Percentiles rank a stretch among this genome's conserved stretches.
These are phyloP conservation scores for Corylus avellana DNA, from an alignment of 306 rosid genomes.

Conservation along the genomic window DNA sequence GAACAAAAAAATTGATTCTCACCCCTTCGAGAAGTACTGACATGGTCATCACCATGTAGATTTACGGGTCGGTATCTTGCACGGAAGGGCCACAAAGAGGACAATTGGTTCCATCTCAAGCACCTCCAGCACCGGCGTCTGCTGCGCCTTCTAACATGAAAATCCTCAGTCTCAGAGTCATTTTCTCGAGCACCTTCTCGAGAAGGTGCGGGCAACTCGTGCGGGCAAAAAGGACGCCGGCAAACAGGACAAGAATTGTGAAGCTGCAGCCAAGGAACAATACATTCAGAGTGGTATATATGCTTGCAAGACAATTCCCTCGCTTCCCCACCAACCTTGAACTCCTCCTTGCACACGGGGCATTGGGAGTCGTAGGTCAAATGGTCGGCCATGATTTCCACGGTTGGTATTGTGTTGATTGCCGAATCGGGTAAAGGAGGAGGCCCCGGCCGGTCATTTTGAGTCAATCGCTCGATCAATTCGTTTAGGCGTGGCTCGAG, in stretches of 20 bases:
- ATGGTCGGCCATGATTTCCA: conserved; percentile 46
- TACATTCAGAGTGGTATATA: conserved; percentile 75
- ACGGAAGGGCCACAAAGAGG: conserved; percentile 67
- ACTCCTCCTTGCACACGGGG: conserved; percentile 87
- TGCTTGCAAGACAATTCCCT: conserved; percentile 77
- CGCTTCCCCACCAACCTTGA: conserved; percentile 70
- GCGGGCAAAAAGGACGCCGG: conserved; percentile 19
- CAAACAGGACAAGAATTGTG: conserved; percentile 95
- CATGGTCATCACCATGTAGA: conserved; percentile 25
- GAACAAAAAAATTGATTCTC: conserved; percentile 8
- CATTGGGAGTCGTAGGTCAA: conserved; percentile 60
- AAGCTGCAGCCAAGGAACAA: conserved; percentile 88
- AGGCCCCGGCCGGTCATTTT: conserved; percentile 72
- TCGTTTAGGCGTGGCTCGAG: conserved; percentile 55
- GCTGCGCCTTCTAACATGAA: conserved; percentile 30
- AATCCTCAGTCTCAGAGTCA: conserved; percentile 1
- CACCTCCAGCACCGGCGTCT: background rate
- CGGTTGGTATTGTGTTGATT: conserved; percentile 53
- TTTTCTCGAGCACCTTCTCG: background rate
- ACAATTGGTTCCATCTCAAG: conserved; percentile 54
- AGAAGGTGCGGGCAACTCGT: conserved; percentile 36
- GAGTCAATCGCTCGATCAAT: conserved; percentile 70
- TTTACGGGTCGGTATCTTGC: conserved; percentile 48
- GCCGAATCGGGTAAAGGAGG: conserved; percentile 61
- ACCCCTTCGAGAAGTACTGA: conserved; percentile 46